Evolutionary conservation across 139 green algal species (phyloP), one percentile per base, ranked within the genome.

Genomic region (Micromonas commoda): DNA sequence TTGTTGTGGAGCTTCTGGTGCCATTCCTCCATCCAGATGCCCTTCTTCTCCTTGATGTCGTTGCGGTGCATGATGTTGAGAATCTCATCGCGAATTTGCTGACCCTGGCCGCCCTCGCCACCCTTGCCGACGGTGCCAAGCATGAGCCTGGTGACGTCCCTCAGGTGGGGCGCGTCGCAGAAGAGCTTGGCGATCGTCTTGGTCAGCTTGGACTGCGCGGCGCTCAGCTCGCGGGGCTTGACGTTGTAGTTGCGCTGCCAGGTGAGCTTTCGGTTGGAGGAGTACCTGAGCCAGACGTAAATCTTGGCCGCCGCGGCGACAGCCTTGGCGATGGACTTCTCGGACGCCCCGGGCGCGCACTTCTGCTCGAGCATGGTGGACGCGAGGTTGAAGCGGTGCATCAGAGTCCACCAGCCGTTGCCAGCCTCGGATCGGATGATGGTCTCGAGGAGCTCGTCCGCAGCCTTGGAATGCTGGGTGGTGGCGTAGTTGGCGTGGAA

Each of bases 221-320:
- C 73, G 24, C 73, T 82, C 19, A 87, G 77, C 34, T 85, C 80
- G 2, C 83, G 52, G 31, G 85, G 84, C 87, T 99, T 95, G 29
- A 96, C 97, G 90, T 99, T 99, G 90, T 99, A 99, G 89, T 98
- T 98, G 70, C 92, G 85, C 90, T 99, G 96, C 94, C 94, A 98
- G 16, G 94, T 97, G 33, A 99, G 91, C 85, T 98, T 91, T 72
- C 95, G 90, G 5, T 88, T 92, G 45, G 90, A 70, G 63, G 82
- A 91, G 90, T 96, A 99, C 33, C 95, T 87, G 85, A 98, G 90
- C 94, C 94, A 98, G 39, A 96, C 87, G 82, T 93, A 97, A 71
- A 98, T 39, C n/a, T 72, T 80, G 19, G 51, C 37, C 29, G 33
- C 33, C 24, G 34, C 29, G 5, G 26, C 37, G 5, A 61, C 6